Conservation (phyloP, 805 yeast genomes). For the Debaryomyces castellii region DNA sequence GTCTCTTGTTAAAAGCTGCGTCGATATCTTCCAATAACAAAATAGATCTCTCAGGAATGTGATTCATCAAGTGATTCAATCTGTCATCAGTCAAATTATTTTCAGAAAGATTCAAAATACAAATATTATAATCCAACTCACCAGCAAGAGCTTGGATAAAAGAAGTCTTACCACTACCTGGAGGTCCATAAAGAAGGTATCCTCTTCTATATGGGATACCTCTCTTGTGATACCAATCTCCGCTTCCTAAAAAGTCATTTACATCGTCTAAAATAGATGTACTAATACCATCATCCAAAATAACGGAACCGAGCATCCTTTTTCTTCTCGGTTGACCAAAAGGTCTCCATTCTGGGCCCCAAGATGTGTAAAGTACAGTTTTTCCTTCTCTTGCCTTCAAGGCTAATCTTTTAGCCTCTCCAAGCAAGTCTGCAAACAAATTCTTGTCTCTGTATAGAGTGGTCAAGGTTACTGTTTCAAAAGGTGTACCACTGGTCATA, state of each 20-base stretch:
- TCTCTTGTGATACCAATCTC: slow-evolving; percentile 89
- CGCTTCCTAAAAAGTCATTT: slow-evolving; percentile 71
- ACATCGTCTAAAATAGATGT: slow-evolving; percentile 70
- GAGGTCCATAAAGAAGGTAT: slow-evolving; percentile 91
- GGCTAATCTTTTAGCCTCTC: slow-evolving; percentile 84
- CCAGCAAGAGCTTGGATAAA: slow-evolving; percentile 97
- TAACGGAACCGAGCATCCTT: slow-evolving; percentile 80
- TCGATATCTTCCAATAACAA: slow-evolving; percentile 89
- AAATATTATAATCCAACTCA: slow-evolving; percentile 91
- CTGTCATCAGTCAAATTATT: slow-evolving; percentile 92
- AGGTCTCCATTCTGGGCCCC: slow-evolving; percentile 99
- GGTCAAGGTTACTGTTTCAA: slow-evolving; percentile 92
- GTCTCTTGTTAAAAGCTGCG: slow-evolving; percentile 88
- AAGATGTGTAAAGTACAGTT: slow-evolving; percentile 88
- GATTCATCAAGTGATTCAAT: slow-evolving; percentile 92
- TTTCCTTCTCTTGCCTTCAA: slow-evolving; percentile 84
- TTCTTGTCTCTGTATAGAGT: slow-evolving; percentile 81
- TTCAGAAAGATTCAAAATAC: slow-evolving; percentile 88
- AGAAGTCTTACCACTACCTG: slow-evolving; percentile 96
- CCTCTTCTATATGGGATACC: slow-evolving; percentile 99
- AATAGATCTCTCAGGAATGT: slow-evolving; percentile 86
- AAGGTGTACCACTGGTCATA: slow-evolving; percentile 87
- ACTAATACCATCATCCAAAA: slow-evolving; percentile 74
- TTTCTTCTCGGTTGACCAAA: slow-evolving; percentile 94
- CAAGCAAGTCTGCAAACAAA: slow-evolving; percentile 66